Base-by-base conservation (phyloP, 495 filamentous ascomycete genomes). In the Trichoderma gamsii region DNA sequence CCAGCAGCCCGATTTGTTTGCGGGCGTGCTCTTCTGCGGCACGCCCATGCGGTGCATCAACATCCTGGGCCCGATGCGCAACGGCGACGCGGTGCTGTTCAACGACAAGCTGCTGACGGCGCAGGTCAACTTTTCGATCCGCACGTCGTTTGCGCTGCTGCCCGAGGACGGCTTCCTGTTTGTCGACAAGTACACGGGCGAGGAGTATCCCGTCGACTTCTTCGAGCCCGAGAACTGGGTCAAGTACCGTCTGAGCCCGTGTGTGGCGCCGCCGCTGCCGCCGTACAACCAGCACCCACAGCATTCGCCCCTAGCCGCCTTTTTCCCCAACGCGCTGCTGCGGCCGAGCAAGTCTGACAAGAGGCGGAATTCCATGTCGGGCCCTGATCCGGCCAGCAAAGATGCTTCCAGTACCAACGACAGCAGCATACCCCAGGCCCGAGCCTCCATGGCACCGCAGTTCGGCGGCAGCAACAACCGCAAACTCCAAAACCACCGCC, bases 81-180 rank as follows among this genome's bases (percentile, higher is more conserved):
- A 95, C 73, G 93, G 93, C 73, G 94, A 97, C 73, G 89, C 92
- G 32, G 95, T 97, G 1, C 82, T 97, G 4, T 79, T 99, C 43
- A 96, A 92, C 73, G 92, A 92, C 25, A 91, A 91, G 68, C 91
- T 97, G 2, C 82, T 99, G 2, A 97, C 93, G 1, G 93, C 95
- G 0, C 92, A 97, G 76, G 93, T 97, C 65, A 96, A 94, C 76
- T 97, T 99, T 77, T 92, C 90, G 1, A 85, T 99, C 51, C 89
- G 94, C 8, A 97, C 91, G 3, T 91, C 85, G 67, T 99, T 89
- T 72, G 85, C 89, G 25, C 88, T 97, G 25, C 83, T 99, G 1
- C 94, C 95, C 4, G 90, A 97, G 69, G 88, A 93, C 72, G 93
- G 93, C 0, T 85, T 87, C 73, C 96, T 93, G 77, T 99, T 97